Evolutionary conservation across 2,329 filamentous ascomycete species (phyloP), one percentile per base, ranked within the genome.

Genomic region (Diaporthe amygdali): DNA sequence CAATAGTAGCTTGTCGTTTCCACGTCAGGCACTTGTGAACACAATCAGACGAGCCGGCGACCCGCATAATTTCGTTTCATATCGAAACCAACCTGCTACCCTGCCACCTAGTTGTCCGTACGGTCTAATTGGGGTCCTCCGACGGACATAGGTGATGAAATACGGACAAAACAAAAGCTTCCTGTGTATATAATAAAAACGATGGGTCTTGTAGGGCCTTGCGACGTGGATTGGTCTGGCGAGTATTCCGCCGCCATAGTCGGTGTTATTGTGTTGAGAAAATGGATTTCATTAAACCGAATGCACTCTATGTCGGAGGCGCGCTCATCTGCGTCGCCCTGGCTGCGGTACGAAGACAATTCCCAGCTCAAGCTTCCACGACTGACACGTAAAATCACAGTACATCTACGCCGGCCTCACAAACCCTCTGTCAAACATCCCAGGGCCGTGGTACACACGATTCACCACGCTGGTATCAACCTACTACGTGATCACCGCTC

Each of bases 401-500:
- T 70, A 59, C 37, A 41, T 63, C 32, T 70, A 72, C 25, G 39
- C 39, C 22, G 59, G 66, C 30, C 54, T 76, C 9, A 74, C 68
- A 55, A 75, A 67, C 22, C 75, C 76, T 12, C 15, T 77, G 20
- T 71, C 74, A 14, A 25, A 49, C n/a, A 49, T 77, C 5, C 76
- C 75, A 5, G 76, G 76, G 7, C 75, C 76, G 49, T 77, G 76
- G 76, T 76, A 78, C 69, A 75, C 75, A 9, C 72, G 72, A 47
- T 78, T 72, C 72, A 78, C 75, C 8, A 63, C 71, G 2, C 5
- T 63, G 15, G 70, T 74, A 10, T 37, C 72, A 2, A 74, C 70
- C n/a, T 75, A 75, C 46, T 64, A 72, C 1, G 20, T 55, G 1
- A 6, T 75, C n/a, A 71, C 20, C 10, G 76, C 74, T 3, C 69